A percentile compares a stretch with the other conserved stretches of the same genome.
Evolutionary conservation across 352 stramenopile genomes (phyloP).

Genomic region (Phytopythium vexans): DNA sequence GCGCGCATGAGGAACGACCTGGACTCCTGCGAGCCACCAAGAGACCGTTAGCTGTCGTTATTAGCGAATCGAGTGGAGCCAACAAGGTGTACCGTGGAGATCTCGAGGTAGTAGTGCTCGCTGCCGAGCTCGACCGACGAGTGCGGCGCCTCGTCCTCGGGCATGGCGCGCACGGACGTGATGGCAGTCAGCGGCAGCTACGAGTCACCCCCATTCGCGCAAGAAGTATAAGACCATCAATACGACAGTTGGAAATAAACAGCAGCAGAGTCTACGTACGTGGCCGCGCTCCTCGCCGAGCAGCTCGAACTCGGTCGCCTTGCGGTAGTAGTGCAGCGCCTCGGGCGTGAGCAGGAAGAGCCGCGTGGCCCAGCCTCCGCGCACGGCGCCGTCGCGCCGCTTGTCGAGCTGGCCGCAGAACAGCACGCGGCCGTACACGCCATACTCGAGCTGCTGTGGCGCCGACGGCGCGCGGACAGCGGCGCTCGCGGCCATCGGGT

Average conservation of each 20-base stretch:
- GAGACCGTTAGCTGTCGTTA: neutral
- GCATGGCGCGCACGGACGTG: slow-evolving; percentile 69
- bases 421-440: slow-evolving; percentile 69
- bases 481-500: neutral
- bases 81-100: slow-evolving; percentile 43
- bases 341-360: slow-evolving; percentile 80
- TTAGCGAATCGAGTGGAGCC: neutral
- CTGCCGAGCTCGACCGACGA: slow-evolving; percentile 44
- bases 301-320: slow-evolving; percentile 64
- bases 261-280: slow-evolving; percentile 16
- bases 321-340: slow-evolving; percentile 80
- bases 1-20: slow-evolving; percentile 77
- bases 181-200: slow-evolving; percentile 65
- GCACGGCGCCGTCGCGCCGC: slow-evolving; percentile 68
- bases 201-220: neutral
- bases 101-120: slow-evolving; percentile 84
- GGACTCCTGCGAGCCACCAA: slow-evolving; percentile 30
- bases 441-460: slow-evolving; percentile 41
- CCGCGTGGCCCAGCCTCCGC: slow-evolving; percentile 68
- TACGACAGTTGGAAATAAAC: neutral
- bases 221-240: neutral
- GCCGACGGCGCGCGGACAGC: neutral
- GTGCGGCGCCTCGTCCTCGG: slow-evolving; percentile 59
- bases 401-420: slow-evolving; percentile 80
- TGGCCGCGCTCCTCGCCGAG: slow-evolving; percentile 75